Evolutionary conservation across 257 asterid genomes (phyloP), one percentile per base, ranked within the genome.

Genomic region (Ilex aquifolium): DNA sequence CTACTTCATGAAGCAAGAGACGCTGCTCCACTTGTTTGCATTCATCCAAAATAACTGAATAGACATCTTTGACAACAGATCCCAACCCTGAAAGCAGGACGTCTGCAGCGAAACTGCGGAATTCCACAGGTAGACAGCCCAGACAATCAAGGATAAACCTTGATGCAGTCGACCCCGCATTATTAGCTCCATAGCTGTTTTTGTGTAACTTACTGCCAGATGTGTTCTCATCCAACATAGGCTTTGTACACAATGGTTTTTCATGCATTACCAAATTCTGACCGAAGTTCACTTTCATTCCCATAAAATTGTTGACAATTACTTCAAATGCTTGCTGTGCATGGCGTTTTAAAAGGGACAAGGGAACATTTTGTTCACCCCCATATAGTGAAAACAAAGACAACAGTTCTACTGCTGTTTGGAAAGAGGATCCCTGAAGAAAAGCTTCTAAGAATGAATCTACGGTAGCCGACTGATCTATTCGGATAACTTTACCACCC

Each of bases 1-100:
- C 99, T 60, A 90, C 90, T 69, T 86, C 90, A 79, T 93, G 99
- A 75, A 93, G 95, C 77, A 87, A 81, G 73, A 90, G 67, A 62
- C 94, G 90, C 59, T 89, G 82, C 69, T 82, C 81, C 60, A 72
- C 72, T 62, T 61, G 68, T 65, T 81, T 80, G 73, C 99, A 90
- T 76, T 79, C 92, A 44, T 65, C 66, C 79, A 93, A 80, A 64
- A 93, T 85, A 75, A 82, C 83, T 58, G 75, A 81, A 68, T 87
- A 86, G 78, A 78, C 94, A 68, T 88, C 89, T 75, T 76, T 87
- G 60, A 80, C 80, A 83, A 82, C 75, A 61, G 76, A 58, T 65
- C 82, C 95, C 75, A 84, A 70, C 57, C 96, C 99, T 70, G 94
- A 59, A 74, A 93, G 88, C 80, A 93, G 76, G 48, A 93, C 70